Conservation (phyloP, 2,329 filamentous ascomycete species). For the Fusarium sp. region DNA sequence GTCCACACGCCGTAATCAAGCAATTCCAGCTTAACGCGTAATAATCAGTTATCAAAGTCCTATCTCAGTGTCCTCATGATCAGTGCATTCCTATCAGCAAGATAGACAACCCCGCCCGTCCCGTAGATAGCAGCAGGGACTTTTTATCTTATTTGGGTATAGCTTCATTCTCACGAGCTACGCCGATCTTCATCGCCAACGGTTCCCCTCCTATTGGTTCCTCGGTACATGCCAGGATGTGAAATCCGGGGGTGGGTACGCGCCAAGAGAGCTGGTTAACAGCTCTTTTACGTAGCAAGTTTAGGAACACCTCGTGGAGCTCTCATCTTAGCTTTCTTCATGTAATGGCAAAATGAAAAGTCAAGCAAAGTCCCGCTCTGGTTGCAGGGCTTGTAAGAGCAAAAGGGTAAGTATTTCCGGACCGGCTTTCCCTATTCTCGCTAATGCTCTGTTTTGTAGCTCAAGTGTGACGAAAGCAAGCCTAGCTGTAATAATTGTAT, state of each 20-base stretch:
- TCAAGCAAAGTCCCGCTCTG: slow-evolving; percentile 29
- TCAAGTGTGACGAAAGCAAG: slow-evolving; percentile 31
- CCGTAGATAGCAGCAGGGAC: slow-evolving; percentile 19
- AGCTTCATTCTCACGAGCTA: slow-evolving; percentile 4
- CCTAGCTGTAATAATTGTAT: slow-evolving; percentile 25
- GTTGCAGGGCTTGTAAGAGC: slow-evolving; percentile 24
- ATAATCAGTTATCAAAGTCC: neutral
- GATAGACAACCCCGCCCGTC: slow-evolving; percentile 13
- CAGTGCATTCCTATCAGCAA: slow-evolving; percentile 1
- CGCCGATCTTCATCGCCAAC: slow-evolving; percentile 5
- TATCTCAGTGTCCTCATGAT: slow-evolving; percentile 14
- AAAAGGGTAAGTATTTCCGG: slow-evolving; percentile 9
- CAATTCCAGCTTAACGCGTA: neutral
- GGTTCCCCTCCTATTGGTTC: slow-evolving; percentile 18
- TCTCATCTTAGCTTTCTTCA: neutral
- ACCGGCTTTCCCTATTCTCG: neutral
- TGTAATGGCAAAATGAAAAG: slow-evolving; percentile 19
- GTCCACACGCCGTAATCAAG: neutral
- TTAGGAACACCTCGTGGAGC: slow-evolving; percentile 4
- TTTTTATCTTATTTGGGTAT: slow-evolving; percentile 33
- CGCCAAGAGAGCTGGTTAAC: neutral
- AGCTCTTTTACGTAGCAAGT: slow-evolving; percentile 6
- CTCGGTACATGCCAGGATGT: slow-evolving; percentile 2
- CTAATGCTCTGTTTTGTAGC: slow-evolving; percentile 4
- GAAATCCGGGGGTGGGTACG: slow-evolving; percentile 20